Base-by-base conservation (phyloP, 176 grass and related monocot genomes). In the Musa schizocarpa region DNA sequence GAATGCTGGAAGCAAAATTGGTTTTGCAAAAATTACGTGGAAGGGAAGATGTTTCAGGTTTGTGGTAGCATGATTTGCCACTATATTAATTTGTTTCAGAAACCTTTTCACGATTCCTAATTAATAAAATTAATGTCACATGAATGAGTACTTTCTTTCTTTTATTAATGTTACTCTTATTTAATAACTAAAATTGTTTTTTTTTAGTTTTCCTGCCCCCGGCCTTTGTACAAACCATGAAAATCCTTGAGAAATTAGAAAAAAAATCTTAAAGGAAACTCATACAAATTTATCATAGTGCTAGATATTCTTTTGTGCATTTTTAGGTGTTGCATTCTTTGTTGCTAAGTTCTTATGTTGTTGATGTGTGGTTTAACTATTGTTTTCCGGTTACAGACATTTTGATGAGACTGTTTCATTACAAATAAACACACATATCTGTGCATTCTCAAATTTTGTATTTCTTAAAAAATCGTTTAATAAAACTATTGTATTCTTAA, bases 11-110 rank as follows among this genome's bases (percentile, higher is more conserved):
- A 52, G 93, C 93, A 23, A 96, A 96, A 78, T 73, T 76, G 56
- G 85, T 96, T 50, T 53, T 96, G 79, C 93, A 96, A 66, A 96
- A 51, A 67, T 74, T 96, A 34, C 85, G 85, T 10, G 79, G 87
- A 21, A 92, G 80, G 81, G 89, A 96, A 43, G 93, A 96, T 68
- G 93, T 96, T 61, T 96, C 93, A 86, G 89, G 93, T 96, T 50
- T 74, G 81, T 86, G 81, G 69, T 79, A 57, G 59, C 52, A 70
- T 11, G 6, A 53, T 68, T 21, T 65, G 21, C 21, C 19, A 1
- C 48, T 64, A 21, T 9, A 69, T 69, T 29, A 9, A 34, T 34
- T 43, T 43, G 26, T 20, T 43, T 11, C 26, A 43, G 26, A 34
- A 68, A 34, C 6, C 57, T 19, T 61, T 21, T n/a, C n/a, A 8